Base-by-base conservation (phyloP, 768 basidiomycete genomes). In the Ramaria rubella region DNA sequence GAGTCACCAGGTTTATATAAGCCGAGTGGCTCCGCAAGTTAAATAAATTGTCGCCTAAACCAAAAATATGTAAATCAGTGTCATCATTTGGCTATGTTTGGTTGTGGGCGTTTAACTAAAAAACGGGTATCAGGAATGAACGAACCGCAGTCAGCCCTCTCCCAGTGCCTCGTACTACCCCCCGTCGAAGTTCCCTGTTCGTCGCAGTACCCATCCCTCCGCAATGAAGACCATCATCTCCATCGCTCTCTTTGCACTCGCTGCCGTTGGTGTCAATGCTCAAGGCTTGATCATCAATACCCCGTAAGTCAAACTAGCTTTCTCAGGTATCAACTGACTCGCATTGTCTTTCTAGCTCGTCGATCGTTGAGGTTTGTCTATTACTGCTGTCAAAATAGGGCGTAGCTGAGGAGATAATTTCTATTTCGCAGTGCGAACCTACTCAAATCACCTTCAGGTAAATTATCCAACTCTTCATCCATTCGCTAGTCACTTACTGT, bases 271-370 rank as follows among this genome's bases (percentile, higher is more conserved):
- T 30, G 81, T 68, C 49, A 40, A 73, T 24, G 83, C 78, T 17
- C 81, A 81, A 64, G n/a, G n/a, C n/a, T 59, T 60, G 29, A 64
- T 62, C 1, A 73, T 90, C 67, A 83, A 86, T 67, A 91, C 88
- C 34, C 88, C 88, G 87, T 89, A 61, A 65, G 86, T 77, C 19
- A 58, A 24, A 30, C 34, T 15, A 15, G 42, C 9, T 42, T 29
- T 12, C 52, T 15, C 14, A n/a, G 38, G 23, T 26, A 33, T 36
- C 2, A 31, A 49, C 49, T 34, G 19, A 12, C 40, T 4, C 8
- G 24, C 40, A 46, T 49, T 12, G 59, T 59, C 55, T 21, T 45
- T 26, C 8, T 26, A 48, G 46, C 5, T 2, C 46, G 3, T 48
- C 46, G 46, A 30, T 48, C 23, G n/a, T n/a, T 14, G 11, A 48